phyloP scores from a whole-genome alignment of 192 early-diverging fungal species.

The Podila horticola region DNA sequence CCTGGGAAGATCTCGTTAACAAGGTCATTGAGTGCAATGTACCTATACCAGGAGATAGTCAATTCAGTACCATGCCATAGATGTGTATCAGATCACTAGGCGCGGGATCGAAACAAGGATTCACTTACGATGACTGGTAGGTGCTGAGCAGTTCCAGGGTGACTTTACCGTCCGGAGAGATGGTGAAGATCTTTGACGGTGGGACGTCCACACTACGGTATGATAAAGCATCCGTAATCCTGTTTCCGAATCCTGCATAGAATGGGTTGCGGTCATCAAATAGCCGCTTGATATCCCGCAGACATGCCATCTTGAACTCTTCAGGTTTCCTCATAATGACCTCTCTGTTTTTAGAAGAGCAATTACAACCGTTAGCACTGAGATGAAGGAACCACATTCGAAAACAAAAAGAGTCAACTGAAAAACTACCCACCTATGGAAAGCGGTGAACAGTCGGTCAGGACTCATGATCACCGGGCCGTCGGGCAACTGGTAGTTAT shows the following conservation, averaged over 20 bases:
- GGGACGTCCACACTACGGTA: conserved; percentile 96
- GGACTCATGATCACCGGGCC: conserved; percentile 97
- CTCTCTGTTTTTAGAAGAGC: conserved; percentile 58
- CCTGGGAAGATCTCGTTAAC: conserved; percentile 96
- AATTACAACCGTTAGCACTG: too few relatives aligned
- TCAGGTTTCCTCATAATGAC: conserved; percentile 95
- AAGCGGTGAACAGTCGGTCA: conserved; percentile 90
- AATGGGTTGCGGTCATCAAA: conserved; percentile 89
- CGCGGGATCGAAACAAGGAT: not conserved
- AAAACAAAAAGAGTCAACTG: too few relatives aligned
- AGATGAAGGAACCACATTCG: too few relatives aligned
- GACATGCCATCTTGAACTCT: conserved; percentile 96
- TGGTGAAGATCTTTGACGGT: conserved; percentile 94
- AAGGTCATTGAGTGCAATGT: conserved; percentile 89
- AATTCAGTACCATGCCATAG: not conserved
- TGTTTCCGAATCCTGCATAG: conserved; percentile 97
- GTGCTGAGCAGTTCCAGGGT: conserved; percentile 87
- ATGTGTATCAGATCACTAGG: not conserved
- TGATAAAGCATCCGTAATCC: conserved; percentile 95
- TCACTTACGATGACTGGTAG: conserved; percentile 85
- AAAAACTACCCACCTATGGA: conserved; percentile 63
- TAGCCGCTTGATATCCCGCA: conserved; percentile 88
- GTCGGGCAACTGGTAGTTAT: conserved; percentile 86
- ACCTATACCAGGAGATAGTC: conserved; percentile 27
- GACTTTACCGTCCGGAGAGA: conserved; percentile 90